These are phyloP conservation scores for Pharus latifolius DNA, from an alignment of 176 grass and related monocot species.

Conservation along the genomic window DNA sequence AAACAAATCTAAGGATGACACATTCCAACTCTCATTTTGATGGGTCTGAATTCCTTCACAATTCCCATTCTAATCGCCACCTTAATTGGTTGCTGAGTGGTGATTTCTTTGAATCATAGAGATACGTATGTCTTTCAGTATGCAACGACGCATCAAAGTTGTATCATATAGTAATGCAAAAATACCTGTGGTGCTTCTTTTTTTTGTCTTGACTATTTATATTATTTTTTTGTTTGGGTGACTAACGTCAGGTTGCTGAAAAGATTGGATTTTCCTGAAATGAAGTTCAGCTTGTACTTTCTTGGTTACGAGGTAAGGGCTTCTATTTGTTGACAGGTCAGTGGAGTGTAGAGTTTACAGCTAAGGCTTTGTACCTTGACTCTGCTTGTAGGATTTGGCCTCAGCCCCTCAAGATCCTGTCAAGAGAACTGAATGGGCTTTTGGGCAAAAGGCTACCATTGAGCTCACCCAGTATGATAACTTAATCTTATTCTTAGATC, in stretches of 20 bases:
- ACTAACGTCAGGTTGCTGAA: constrained; percentile 66
- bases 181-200: background rate
- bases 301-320: constrained; percentile 76
- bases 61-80: background rate
- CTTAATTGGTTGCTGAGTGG: background rate
- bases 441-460: constrained; percentile 86
- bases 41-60: background rate
- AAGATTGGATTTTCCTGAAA: constrained; percentile 89
- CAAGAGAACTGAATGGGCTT: constrained; percentile 80
- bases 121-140: background rate
- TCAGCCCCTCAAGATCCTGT: constrained; percentile 64
- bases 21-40: no score
- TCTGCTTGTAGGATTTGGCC: constrained; percentile 35
- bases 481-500: background rate
- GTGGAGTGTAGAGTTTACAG: background rate
- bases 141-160: background rate
- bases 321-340: background rate
- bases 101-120: background rate
- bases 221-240: background rate
- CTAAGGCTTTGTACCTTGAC: background rate
- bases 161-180: background rate
- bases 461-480: constrained; percentile 82
- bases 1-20: background rate
- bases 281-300: constrained; percentile 98
- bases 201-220: background rate